A percentile compares a stretch with the other conserved stretches of the same genome.
Conservation (phyloP, 1,284 basidiomycete species). For the Trametes sp. region DNA sequence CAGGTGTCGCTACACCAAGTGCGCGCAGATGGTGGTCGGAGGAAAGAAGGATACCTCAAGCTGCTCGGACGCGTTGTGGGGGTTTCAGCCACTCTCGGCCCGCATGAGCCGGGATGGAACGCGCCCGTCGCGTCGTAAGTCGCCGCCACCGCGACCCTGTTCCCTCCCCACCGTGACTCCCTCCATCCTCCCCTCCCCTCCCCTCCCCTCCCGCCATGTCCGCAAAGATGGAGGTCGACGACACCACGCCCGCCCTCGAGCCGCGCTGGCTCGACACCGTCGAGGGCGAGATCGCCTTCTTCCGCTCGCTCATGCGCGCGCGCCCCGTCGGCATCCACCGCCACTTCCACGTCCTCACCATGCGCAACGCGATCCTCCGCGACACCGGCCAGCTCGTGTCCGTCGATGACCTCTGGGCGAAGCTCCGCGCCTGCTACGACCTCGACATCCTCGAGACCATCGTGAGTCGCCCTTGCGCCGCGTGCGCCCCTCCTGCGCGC, state of each 20-base stretch:
- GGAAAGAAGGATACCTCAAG: neutral
- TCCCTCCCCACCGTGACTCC: constrained; percentile 1
- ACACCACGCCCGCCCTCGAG: constrained; percentile 4
- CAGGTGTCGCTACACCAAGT: too few species aligned
- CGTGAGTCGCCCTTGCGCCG: constrained; percentile 55
- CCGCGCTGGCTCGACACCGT: constrained; percentile 65
- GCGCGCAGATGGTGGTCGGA: too few species aligned
- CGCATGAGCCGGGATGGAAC: neutral
- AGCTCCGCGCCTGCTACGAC: constrained; percentile 76
- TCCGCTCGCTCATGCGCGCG: constrained; percentile 77
- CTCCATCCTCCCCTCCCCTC: neutral
- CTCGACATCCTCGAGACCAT: constrained; percentile 79
- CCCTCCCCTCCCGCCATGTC: constrained; percentile 6
- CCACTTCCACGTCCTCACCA: constrained; percentile 79
- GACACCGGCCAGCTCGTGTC: constrained; percentile 72
- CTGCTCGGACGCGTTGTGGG: too few species aligned
- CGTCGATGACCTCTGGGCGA: constrained; percentile 75
- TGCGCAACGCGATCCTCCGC: constrained; percentile 73
- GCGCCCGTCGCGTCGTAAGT: neutral
- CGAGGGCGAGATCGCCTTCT: constrained; percentile 83
- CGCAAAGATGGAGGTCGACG: constrained; percentile 29
- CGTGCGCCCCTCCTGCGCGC: constrained; percentile 22
- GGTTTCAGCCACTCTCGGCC: neutral
- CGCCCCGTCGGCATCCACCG: constrained; percentile 81
- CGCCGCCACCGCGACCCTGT: neutral